phyloP scores from a whole-genome alignment of 495 filamentous ascomycete species.

The Annulohypoxylon bovei region DNA sequence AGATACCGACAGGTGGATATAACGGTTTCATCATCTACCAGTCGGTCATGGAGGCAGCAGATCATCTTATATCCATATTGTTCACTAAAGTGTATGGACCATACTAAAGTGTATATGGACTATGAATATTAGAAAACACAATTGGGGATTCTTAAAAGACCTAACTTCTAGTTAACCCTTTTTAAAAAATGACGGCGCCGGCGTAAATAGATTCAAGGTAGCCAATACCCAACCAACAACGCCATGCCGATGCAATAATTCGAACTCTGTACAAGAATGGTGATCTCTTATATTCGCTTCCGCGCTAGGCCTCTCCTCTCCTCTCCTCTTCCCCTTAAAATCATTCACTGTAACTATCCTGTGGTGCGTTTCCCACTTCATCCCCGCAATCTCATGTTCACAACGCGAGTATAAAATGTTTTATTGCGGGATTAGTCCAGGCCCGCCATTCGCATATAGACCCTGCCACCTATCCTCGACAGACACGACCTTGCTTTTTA shows the following conservation, averaged over 20 bases:
- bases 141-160: neutral
- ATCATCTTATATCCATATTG: neutral
- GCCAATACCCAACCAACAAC: constrained; percentile 40
- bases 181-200: constrained; percentile 1
- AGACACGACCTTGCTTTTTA: constrained; percentile 62
- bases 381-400: neutral
- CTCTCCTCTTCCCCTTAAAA: neutral
- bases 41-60: neutral
- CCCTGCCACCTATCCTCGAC: constrained; percentile 66
- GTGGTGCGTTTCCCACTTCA: neutral
- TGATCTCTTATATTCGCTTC: neutral
- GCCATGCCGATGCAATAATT: constrained; percentile 45
- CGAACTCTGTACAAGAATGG: constrained; percentile 2
- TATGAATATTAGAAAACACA: constrained; percentile 4
- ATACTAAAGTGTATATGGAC: neutral
- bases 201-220: constrained; percentile 15
- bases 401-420: neutral
- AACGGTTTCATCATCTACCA: neutral
- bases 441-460: constrained; percentile 51
- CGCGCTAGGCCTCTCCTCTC: neutral
- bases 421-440: constrained; percentile 17
- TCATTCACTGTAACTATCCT: neutral
- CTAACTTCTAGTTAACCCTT: constrained; percentile 1
- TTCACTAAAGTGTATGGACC: neutral
- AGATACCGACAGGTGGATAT: no score